These are phyloP conservation scores for Chaetomium olivaceum DNA, from an alignment of 2,329 filamentous ascomycete genomes.

Conservation along the genomic window DNA sequence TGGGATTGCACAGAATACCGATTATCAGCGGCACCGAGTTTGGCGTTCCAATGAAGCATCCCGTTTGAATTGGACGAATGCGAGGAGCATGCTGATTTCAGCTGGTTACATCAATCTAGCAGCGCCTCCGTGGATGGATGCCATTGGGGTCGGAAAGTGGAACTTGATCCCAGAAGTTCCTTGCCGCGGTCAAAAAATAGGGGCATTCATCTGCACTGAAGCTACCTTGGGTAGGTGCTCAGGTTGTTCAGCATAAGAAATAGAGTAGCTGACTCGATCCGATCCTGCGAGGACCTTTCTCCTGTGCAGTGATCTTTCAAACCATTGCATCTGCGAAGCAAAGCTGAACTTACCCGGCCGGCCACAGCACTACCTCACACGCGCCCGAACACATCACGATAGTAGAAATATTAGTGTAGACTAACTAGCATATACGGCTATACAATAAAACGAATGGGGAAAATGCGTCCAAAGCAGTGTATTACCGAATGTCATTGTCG, in stretches of 20 bases:
- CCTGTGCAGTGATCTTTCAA: background rate
- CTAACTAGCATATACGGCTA: constrained; percentile 8
- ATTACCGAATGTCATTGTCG: constrained; percentile 10
- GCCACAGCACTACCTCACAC: background rate
- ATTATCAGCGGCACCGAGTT: background rate
- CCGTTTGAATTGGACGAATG: background rate
- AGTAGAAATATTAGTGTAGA: constrained; percentile 1
- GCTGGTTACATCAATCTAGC: background rate
- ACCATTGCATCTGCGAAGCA: background rate
- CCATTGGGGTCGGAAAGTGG: background rate
- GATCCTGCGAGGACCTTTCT: background rate
- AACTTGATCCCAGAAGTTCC: background rate
- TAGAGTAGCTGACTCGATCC: background rate
- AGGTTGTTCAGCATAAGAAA: background rate
- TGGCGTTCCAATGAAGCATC: background rate
- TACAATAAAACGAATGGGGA: constrained; percentile 1
- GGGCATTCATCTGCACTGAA: background rate
- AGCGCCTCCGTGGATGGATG: background rate
- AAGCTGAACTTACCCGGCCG: background rate
- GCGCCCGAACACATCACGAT: background rate
- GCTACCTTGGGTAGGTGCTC: background rate
- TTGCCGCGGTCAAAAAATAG: background rate
- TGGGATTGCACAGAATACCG: background rate
- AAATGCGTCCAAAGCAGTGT: constrained; percentile 14
- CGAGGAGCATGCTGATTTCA: background rate